Evolutionary conservation across 1,284 basidiomycete genomes (phyloP).

Genomic region (Chiua sp.): DNA sequence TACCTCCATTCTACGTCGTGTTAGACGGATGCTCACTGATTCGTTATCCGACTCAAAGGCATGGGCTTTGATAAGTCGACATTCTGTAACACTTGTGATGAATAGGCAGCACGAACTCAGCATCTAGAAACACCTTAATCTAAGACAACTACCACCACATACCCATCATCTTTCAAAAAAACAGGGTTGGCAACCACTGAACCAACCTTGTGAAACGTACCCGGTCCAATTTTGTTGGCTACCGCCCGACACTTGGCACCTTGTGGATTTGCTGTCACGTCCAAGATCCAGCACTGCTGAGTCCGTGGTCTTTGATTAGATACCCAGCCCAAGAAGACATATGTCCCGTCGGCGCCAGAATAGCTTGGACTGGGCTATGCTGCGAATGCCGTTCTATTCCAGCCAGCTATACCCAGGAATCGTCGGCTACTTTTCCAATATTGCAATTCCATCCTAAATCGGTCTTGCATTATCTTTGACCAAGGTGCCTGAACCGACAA

Average conservation of each 20-base stretch:
- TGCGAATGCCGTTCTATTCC: background rate
- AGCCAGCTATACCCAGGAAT: background rate
- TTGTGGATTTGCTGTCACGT: background rate
- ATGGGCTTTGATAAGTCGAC: no score
- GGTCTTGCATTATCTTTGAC: background rate
- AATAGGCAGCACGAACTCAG: no score
- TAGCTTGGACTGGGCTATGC: background rate
- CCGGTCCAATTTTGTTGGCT: background rate
- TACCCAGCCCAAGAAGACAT: background rate
- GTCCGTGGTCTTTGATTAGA: background rate
- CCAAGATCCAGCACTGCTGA: background rate
- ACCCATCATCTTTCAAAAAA: background rate
- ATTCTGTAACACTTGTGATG: no score
- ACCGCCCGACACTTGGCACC: background rate
- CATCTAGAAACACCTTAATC: no score
- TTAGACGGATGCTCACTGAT: no score
- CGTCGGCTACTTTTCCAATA: background rate
- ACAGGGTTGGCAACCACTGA: background rate
- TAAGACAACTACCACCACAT: background rate
- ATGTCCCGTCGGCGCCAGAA: background rate
- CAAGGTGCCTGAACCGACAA: background rate
- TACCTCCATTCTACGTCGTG: no score
- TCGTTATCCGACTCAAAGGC: no score
- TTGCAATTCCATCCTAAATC: background rate
- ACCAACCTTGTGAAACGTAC: conserved; percentile 1